Evolutionary conservation across 2,329 filamentous ascomycete species (phyloP).

Genomic region (Penicillium sclerotiorum): DNA sequence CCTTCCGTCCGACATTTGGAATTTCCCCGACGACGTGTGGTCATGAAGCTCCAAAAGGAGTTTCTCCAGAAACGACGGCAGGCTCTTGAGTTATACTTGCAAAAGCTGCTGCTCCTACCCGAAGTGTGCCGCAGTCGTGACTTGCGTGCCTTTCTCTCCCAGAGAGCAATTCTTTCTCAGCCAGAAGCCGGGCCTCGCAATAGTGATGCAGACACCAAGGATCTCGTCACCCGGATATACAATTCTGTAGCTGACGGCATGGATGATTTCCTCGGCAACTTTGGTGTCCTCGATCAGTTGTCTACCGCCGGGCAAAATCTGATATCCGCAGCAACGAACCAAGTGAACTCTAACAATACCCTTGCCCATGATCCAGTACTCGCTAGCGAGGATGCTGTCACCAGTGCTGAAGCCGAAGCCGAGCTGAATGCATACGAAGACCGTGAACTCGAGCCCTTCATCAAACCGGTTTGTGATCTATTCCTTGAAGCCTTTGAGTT

Average conservation of each 20-base stretch:
- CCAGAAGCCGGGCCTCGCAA: constrained; percentile 57
- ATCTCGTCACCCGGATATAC: constrained; percentile 93
- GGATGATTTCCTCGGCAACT: constrained; percentile 96
- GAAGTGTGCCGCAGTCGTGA: constrained; percentile 95
- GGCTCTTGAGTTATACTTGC: constrained; percentile 82
- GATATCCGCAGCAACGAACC: constrained; percentile 53
- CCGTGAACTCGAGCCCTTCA: constrained; percentile 87
- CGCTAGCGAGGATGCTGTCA: constrained; percentile 52
- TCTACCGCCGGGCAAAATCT: constrained; percentile 91
- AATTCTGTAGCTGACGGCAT: constrained; percentile 97
- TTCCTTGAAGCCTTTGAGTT: constrained; percentile 96
- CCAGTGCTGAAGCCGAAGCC: constrained; percentile 78
- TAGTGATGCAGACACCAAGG: constrained; percentile 66
- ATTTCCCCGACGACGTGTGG: constrained; percentile 86
- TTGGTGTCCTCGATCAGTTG: constrained; percentile 91
- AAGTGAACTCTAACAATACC: constrained; percentile 48
- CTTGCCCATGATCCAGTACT: constrained; percentile 49
- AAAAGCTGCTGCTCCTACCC: constrained; percentile 78
- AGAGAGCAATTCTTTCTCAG: constrained; percentile 73
- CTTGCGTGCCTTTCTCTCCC: constrained; percentile 87
- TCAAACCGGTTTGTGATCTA: constrained; percentile 97
- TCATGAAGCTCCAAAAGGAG: constrained; percentile 95
- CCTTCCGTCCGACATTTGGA: constrained; percentile 86
- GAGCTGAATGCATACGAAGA: constrained; percentile 92
- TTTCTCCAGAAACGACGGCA: constrained; percentile 86